Conservation (phyloP, 192 early-diverging fungal genomes). For the Geranomyces michiganensis region DNA sequence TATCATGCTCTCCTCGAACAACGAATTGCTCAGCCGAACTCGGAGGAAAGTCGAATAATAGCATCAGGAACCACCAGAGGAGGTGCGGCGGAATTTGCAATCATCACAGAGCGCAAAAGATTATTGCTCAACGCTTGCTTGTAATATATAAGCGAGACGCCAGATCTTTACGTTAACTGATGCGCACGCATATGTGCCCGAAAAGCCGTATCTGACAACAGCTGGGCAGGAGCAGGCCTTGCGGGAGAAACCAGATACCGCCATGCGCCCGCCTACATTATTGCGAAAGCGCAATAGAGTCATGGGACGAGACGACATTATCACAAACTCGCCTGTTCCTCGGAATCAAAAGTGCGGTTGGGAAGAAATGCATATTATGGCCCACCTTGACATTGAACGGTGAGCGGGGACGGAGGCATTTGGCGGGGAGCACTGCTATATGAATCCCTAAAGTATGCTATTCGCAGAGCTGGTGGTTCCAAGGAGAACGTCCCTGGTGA, state of each 20-base stretch:
- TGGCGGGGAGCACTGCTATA: too few species aligned
- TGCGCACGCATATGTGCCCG: conserved; percentile 27
- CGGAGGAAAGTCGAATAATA: conserved; percentile 11
- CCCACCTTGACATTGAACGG: conserved; percentile 30
- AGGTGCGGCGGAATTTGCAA: not conserved
- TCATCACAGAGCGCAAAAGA: not conserved
- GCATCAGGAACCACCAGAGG: conserved; percentile 11
- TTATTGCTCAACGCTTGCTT: too few species aligned
- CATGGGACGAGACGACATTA: not conserved
- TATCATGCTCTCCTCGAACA: conserved; percentile 2
- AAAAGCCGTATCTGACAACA: not conserved
- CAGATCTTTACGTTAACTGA: conserved; percentile 39
- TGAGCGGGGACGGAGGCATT: not conserved
- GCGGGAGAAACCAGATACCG: not conserved
- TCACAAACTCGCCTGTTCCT: not conserved
- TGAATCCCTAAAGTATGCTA: too few species aligned
- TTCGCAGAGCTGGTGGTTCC: not conserved
- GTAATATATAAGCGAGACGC: not conserved
- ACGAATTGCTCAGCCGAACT: not conserved
- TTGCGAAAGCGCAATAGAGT: not conserved
- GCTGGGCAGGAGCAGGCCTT: not conserved
- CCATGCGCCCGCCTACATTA: not conserved
- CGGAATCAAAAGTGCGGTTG: conserved; percentile 11
- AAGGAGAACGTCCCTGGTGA: not conserved
- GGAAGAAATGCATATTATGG: conserved; percentile 45